Evolutionary conservation across 768 basidiomycete genomes (phyloP).

Genomic region (Suillus brevipes): DNA sequence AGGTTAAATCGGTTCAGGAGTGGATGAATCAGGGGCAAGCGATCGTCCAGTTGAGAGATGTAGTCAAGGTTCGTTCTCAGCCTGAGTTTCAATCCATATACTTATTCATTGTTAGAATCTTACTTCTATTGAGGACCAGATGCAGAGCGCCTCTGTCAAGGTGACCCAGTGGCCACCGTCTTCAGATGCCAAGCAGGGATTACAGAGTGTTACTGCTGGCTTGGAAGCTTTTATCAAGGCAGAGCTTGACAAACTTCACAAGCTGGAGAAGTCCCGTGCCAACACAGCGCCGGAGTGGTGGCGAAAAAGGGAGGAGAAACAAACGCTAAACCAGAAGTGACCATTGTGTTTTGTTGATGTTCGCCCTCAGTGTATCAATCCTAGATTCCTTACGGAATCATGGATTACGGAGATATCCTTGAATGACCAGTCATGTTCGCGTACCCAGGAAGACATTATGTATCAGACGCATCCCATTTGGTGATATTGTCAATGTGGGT

Average conservation of each 20-base stretch:
- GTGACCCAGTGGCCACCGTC: conserved; percentile 14
- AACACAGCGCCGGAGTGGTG: conserved; percentile 29
- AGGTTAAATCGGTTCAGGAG: conserved; percentile 31
- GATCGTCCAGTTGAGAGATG: conserved; percentile 26
- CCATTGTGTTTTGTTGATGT: too few relatives aligned
- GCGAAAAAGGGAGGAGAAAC: conserved; percentile 30
- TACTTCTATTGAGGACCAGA: conserved; percentile 17
- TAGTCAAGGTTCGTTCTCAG: conserved; percentile 24
- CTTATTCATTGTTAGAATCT: conserved; percentile 15
- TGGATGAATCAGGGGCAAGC: conserved; percentile 40
- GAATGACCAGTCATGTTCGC: background rate
- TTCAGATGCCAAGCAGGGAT: conserved; percentile 13
- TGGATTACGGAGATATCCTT: background rate
- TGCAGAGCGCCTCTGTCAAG: conserved; percentile 6
- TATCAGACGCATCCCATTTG: background rate
- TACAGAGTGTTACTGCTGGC: conserved; percentile 11
- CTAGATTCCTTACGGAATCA: background rate
- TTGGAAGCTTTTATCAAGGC: conserved; percentile 28
- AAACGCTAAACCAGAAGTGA: conserved; percentile 11
- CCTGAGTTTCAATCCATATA: background rate
- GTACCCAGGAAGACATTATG: background rate
- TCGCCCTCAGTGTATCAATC: background rate
- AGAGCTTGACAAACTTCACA: conserved; percentile 20
- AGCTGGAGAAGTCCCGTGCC: conserved; percentile 26
- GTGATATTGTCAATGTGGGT: background rate